Conservation (phyloP, 2,329 filamentous ascomycete species). For the Botrytis paeoniae region DNA sequence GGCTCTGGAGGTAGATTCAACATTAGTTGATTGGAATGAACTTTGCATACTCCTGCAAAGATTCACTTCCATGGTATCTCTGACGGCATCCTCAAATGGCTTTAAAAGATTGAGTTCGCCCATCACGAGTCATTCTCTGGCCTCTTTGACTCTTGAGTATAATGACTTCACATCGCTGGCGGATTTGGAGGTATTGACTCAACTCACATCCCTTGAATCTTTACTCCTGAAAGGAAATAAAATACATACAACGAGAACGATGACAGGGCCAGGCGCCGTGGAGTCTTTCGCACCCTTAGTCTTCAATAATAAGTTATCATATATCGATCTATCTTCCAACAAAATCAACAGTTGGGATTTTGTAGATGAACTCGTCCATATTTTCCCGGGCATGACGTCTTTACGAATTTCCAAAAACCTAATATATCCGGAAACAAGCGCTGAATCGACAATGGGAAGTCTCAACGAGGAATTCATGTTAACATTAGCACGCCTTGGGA, state of each 20-base stretch:
- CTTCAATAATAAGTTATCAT: constrained; percentile 39
- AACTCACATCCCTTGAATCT: constrained; percentile 52
- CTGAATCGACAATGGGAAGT: constrained; percentile 45
- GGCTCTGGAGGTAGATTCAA: constrained; percentile 66
- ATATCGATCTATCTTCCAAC: constrained; percentile 74
- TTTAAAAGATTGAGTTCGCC: constrained; percentile 50
- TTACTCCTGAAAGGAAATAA: constrained; percentile 75
- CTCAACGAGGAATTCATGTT: constrained; percentile 88
- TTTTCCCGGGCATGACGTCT: constrained; percentile 70
- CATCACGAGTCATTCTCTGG: constrained; percentile 43
- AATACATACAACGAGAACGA: constrained; percentile 57
- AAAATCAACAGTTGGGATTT: constrained; percentile 67
- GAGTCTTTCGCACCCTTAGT: neutral
- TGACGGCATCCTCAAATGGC: constrained; percentile 57
- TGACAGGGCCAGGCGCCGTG: neutral
- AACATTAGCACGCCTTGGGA: constrained; percentile 70
- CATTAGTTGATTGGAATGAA: constrained; percentile 63
- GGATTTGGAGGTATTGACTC: constrained; percentile 53
- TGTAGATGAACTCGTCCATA: constrained; percentile 62
- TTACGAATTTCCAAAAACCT: constrained; percentile 86
- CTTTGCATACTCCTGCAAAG: constrained; percentile 52
- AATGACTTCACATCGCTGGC: constrained; percentile 63
- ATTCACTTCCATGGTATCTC: constrained; percentile 52
- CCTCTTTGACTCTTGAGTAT: constrained; percentile 66
- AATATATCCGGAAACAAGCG: constrained; percentile 55